These are phyloP conservation scores for Knufia petricola DNA, from an alignment of 2,329 filamentous ascomycete species.

Conservation along the genomic window DNA sequence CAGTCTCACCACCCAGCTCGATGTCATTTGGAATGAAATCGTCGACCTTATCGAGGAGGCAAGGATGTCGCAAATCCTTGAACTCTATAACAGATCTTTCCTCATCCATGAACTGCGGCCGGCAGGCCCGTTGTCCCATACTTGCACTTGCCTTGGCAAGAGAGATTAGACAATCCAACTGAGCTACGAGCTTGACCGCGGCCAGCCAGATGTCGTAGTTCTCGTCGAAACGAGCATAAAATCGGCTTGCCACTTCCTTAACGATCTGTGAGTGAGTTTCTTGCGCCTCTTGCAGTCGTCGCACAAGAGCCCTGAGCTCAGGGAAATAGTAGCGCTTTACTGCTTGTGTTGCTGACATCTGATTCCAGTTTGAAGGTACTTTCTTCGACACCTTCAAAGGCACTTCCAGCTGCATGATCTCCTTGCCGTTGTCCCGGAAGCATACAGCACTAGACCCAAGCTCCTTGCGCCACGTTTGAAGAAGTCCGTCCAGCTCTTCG, in stretches of 20 bases:
- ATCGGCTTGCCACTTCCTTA: conserved; percentile 71
- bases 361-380: conserved; percentile 78
- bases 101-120: conserved; percentile 76
- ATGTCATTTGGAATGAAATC: conserved; percentile 98
- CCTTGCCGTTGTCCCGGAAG: conserved; percentile 83
- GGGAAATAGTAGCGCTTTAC: conserved; percentile 92
- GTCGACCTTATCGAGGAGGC: conserved; percentile 77
- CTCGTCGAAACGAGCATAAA: conserved; percentile 80
- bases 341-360: conserved; percentile 87
- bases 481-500: conserved; percentile 57
- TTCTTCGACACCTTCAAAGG: conserved; percentile 68
- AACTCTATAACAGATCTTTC: conserved; percentile 86
- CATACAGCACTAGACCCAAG: conserved; percentile 64
- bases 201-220: conserved; percentile 78
- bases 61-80: conserved; percentile 84
- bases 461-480: conserved; percentile 62
- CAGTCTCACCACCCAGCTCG: conserved; percentile 65
- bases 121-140: conserved; percentile 76
- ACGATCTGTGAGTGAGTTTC: conserved; percentile 88
- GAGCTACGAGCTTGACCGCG: conserved; percentile 80
- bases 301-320: conserved; percentile 71
- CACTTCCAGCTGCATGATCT: conserved; percentile 91
- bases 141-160: conserved; percentile 78
- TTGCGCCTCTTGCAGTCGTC: conserved; percentile 83
- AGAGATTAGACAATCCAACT: conserved; percentile 90